Base-by-base conservation (phyloP, 495 filamentous ascomycete species). In the Penicillium verhagenii region DNA sequence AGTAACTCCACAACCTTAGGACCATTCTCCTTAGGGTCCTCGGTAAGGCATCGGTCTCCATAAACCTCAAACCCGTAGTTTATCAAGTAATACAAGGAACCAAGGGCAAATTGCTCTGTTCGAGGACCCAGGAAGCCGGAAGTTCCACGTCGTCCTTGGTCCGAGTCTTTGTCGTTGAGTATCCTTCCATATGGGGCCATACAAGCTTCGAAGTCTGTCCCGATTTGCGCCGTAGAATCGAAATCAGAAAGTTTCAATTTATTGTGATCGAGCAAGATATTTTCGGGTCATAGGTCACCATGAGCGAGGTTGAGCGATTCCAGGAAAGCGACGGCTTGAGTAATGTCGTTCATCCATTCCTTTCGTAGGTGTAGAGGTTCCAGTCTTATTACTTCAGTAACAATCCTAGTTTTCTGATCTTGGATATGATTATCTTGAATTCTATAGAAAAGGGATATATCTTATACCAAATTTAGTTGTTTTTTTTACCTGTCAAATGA, bases 61-160 rank as follows among this genome's bases (percentile, higher is more conserved):
- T 69, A 72, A 54, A 74, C 65, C 49, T 72, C 68, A 61, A 71
- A 69, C 4, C 69, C 70, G 47, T 76, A 74, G 49, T 72, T 72
- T 19, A 75, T 72, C 2, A 67, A 37, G 46, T 75, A 75, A 53
- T 55, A 73, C 21, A 73, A 47, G 19, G 66, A 72, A 47, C 71
- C 72, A 21, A 73, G 63, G 26, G 71, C 69, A 26, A 75, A 73
- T 29, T 70, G 68, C 53, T 75, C 71, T 28, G 66, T 73, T 16
- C 67, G 66, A 59, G 71, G 52, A 25, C 66, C 65, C 19, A 72
- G 54, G 20, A 59, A 56, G 40, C 72, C 67, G 8, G 54, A 46
- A 53, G 58, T 63, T 63, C 64, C 70, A 59, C 25, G 14, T 47
- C 21, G 19, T 35, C 66, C 64, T 60, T 68, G 26, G 24, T 66